These are phyloP conservation scores for Globisporangium orthogonon DNA, from an alignment of 352 stramenopile genomes.

Conservation along the genomic window DNA sequence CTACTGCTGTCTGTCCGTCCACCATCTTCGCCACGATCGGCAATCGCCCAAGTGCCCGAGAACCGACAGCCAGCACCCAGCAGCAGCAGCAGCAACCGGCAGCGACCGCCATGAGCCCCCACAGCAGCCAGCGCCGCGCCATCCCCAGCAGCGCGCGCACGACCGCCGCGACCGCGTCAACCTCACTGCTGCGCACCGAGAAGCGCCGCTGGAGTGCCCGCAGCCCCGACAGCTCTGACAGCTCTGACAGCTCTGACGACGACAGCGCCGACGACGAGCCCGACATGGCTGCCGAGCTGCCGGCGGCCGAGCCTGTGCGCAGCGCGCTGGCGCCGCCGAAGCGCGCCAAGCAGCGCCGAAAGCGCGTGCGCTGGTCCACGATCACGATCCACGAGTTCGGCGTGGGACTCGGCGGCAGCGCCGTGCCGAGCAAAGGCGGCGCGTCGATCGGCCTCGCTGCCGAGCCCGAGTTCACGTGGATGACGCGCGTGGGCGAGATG, in stretches of 20 bases:
- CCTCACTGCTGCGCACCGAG: background rate
- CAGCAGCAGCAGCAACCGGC: background rate
- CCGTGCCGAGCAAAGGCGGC: constrained; percentile 29
- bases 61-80: background rate
- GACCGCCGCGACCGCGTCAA: no score
- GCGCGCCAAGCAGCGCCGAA: constrained; percentile 11
- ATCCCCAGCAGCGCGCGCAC: background rate
- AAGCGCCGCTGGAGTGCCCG: background rate
- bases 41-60: background rate
- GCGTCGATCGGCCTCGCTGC: constrained; percentile 34
- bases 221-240: background rate
- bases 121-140: background rate
- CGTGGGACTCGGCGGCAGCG: constrained; percentile 31
- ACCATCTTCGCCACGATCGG: background rate
- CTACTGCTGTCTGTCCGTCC: no score
- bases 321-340: constrained; percentile 1
- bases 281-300: background rate
- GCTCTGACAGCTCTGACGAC: background rate
- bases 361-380: constrained; percentile 35
- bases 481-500: constrained; percentile 43
- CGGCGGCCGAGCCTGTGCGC: background rate
- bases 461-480: constrained; percentile 42
- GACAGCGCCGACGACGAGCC: background rate
- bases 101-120: background rate
- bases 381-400: constrained; percentile 47